phyloP scores from a whole-genome alignment of 176 grass and related monocot genomes.

The Aegilops bicornis region DNA sequence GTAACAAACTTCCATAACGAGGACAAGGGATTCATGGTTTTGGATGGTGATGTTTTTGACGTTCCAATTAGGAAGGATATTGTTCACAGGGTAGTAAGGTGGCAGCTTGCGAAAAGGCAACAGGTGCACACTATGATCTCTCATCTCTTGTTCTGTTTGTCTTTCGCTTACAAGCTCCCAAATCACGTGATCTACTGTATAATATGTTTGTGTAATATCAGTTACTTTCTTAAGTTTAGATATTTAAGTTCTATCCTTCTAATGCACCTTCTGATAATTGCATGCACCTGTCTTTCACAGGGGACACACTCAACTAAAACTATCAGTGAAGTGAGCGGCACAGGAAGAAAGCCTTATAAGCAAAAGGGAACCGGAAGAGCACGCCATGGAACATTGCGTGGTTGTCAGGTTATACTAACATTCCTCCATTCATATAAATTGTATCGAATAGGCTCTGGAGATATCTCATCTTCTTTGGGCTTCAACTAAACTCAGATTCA shows the following conservation, averaged over 20 bases:
- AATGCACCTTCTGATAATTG: not conserved
- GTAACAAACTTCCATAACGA: slow-evolving; percentile 82
- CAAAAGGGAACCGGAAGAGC: slow-evolving; percentile 87
- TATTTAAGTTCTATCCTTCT: not conserved
- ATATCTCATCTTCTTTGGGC: not conserved
- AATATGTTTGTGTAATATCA: not conserved
- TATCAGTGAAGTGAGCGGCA: slow-evolving; percentile 81
- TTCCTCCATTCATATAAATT: slow-evolving; percentile 16
- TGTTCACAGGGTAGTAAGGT: slow-evolving; percentile 73
- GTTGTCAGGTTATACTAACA: slow-evolving; percentile 60
- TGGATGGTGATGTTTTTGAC: slow-evolving; percentile 92
- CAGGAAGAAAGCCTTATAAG: slow-evolving; percentile 72
- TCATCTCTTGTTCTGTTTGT: slow-evolving; percentile 8
- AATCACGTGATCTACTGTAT: not conserved
- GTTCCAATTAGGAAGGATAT: slow-evolving; percentile 94
- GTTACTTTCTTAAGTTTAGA: not conserved
- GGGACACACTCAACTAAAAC: slow-evolving; percentile 94
- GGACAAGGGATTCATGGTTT: slow-evolving; percentile 86
- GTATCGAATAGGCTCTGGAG: slow-evolving; percentile 1
- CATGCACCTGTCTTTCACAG: slow-evolving; percentile 35
- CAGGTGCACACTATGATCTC: slow-evolving; percentile 49
- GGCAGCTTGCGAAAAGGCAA: slow-evolving; percentile 88
- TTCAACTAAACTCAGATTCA: slow-evolving; percentile 28
- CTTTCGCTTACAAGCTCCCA: not conserved
- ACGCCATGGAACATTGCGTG: slow-evolving; percentile 68